Evolutionary conservation across 1,139 yeast genomes (phyloP).

Genomic region (Geotrichum bryndzae): DNA sequence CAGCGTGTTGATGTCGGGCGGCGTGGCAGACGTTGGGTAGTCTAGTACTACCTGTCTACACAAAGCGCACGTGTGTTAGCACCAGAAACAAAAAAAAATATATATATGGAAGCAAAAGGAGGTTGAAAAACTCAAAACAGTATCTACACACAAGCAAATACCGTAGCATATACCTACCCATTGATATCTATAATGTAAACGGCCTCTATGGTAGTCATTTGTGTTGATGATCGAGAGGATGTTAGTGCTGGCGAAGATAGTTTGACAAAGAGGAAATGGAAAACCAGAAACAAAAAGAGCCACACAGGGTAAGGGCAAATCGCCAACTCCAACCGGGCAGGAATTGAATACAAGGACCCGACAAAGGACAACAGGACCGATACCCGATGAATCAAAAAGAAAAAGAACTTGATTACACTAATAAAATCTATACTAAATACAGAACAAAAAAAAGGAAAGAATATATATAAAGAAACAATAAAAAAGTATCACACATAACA

Average conservation of each 20-base stretch:
- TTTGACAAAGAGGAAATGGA: neutral
- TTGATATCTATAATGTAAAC: conserved; percentile 57
- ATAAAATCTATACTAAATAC: neutral
- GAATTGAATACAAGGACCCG: neutral
- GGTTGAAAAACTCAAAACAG: neutral
- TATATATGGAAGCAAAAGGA: conserved; percentile 14
- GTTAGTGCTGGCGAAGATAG: neutral
- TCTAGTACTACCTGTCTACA: conserved; percentile 49
- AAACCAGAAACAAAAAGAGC: neutral
- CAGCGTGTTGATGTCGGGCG: conserved; percentile 48
- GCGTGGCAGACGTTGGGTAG: conserved; percentile 46
- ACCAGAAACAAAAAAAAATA: neutral
- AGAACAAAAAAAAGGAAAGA: neutral
- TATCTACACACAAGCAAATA: neutral
- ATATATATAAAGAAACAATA: neutral
- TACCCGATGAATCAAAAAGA: neutral
- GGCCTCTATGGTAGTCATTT: conserved; percentile 50
- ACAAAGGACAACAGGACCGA: neutral
- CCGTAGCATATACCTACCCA: conserved; percentile 34
- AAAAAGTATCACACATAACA: neutral
- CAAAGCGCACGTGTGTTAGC: neutral
- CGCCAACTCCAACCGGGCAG: neutral
- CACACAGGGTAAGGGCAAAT: conserved; percentile 1
- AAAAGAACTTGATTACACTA: neutral
- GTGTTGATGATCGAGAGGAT: neutral